Evolutionary conservation across 2,329 filamentous ascomycete genomes (phyloP), one percentile per base, ranked within the genome.

Genomic region (Clarireedia sp.): DNA sequence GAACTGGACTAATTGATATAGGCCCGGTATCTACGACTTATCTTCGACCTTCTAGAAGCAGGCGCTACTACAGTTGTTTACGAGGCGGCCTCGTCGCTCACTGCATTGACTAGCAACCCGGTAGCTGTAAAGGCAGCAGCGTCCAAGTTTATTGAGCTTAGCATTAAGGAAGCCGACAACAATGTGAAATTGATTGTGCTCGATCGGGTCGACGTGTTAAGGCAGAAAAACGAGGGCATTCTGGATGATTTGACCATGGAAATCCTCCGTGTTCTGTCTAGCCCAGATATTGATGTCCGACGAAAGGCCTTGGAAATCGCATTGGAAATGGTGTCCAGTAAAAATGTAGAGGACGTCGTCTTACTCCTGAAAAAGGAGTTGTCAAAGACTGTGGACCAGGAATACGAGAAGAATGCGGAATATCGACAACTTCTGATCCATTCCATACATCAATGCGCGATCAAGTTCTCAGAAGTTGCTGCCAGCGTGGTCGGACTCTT

Each of bases 131-230:
- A 97, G 75, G 94, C 94, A 24, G 94, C 94, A 9, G 94, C 94
- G 14, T 82, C 83, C 64, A 99, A 99, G 69, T 94, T 99, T 70
- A 96, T 97, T 61, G 94, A 99, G 72, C 78, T 99, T 8, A 90
- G 88, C 69, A 96, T 99, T 70, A 96, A 95, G 74, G 94, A 97
- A 73, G 86, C 94, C 0, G 94, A 99, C 71, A 99, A 99, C 77
- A 99, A 99, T 69, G 94, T 99, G 61, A 99, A 99, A 75, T 84
- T 99, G 46, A 99, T 99, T 64, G 94, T 99, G 19, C 79, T 99
- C 44, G 94, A 97, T 68, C 87, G 92, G 46, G 94, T 99, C 38
- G 87, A 96, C 66, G 86, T 92, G 66, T 73, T 96, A 60, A 82
- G 91, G 64, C 85, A 86, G 69, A 89, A 89, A 72, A 95, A 96